Evolutionary conservation across 2,329 filamentous ascomycete species (phyloP).

Genomic region (Gnomoniopsis smithogilvyi): DNA sequence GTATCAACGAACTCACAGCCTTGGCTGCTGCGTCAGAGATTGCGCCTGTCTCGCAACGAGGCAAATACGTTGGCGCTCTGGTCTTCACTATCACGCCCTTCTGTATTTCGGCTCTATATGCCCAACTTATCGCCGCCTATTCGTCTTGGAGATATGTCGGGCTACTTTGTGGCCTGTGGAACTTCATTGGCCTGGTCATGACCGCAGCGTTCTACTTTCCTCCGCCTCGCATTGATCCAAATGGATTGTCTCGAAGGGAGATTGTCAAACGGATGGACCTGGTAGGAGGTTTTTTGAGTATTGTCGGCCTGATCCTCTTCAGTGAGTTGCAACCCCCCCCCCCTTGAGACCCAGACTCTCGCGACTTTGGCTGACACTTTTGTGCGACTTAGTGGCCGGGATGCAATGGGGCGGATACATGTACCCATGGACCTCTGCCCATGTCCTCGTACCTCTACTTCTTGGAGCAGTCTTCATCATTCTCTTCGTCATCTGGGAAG

Average conservation of each 20-base stretch:
- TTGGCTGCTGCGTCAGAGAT: conserved; percentile 66
- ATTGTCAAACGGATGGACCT: conserved; percentile 46
- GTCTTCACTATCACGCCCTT: conserved; percentile 63
- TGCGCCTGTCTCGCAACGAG: conserved; percentile 62
- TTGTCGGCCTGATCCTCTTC: conserved; percentile 47
- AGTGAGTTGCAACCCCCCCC: conserved; percentile 1
- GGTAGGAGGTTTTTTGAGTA: conserved; percentile 47
- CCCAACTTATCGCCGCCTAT: conserved; percentile 46
- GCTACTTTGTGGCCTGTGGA: conserved; percentile 49
- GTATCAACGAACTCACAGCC: conserved; percentile 66
- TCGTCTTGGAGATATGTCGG: conserved; percentile 55
- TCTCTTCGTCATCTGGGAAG: conserved; percentile 34
- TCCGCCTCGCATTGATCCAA: conserved; percentile 41
- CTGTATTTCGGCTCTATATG: conserved; percentile 59
- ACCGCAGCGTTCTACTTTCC: conserved; percentile 51
- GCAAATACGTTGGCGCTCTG: conserved; percentile 57
- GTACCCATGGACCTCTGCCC: conserved; percentile 33
- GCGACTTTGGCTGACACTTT: background rate
- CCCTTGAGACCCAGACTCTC: too few species aligned
- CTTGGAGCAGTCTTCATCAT: conserved; percentile 36
- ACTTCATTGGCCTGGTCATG: conserved; percentile 47
- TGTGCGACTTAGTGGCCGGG: conserved; percentile 39
- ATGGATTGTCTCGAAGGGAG: conserved; percentile 34
- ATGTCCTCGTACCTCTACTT: conserved; percentile 37
- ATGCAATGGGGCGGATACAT: conserved; percentile 38